Conservation (phyloP, 495 filamentous ascomycete genomes). For the Neurospora sp. region DNA sequence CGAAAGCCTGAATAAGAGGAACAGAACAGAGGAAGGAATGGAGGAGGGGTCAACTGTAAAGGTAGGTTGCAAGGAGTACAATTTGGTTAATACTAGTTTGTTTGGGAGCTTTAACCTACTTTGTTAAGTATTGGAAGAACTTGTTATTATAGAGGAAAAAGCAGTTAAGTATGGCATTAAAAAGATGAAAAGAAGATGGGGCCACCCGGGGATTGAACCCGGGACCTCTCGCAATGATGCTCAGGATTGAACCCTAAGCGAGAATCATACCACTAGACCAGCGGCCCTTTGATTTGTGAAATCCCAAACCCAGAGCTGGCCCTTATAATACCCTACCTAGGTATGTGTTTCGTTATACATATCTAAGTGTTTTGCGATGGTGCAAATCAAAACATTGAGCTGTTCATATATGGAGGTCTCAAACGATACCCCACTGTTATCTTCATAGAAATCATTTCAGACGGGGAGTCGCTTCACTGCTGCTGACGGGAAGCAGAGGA, state of each 20-base stretch:
- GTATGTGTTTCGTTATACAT: no score
- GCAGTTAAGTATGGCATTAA: no score
- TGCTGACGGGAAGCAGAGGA: not conserved
- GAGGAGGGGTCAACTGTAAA: no score
- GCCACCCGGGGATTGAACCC: not conserved
- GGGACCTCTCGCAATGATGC: not conserved
- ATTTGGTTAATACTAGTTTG: no score
- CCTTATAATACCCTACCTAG: not conserved
- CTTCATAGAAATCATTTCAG: not conserved
- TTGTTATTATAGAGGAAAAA: no score
- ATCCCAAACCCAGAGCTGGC: rapidly evolving
- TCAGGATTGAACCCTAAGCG: not conserved
- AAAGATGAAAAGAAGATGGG: not conserved
- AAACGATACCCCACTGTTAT: not conserved
- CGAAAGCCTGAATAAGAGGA: no score
- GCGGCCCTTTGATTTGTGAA: not conserved
- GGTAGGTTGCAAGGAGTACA: no score
- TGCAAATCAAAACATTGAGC: not conserved
- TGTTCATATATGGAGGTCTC: not conserved
- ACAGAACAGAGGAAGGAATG: no score
- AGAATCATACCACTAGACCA: conserved; percentile 1
- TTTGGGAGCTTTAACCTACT: no score
- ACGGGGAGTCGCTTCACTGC: not conserved
- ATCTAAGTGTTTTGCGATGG: not conserved
- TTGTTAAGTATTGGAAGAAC: no score